A percentile compares a stretch with the other conserved stretches of the same genome.
phyloP scores from a whole-genome alignment of 2,329 filamentous ascomycete species.

The Gnomoniopsis smithogilvyi region DNA sequence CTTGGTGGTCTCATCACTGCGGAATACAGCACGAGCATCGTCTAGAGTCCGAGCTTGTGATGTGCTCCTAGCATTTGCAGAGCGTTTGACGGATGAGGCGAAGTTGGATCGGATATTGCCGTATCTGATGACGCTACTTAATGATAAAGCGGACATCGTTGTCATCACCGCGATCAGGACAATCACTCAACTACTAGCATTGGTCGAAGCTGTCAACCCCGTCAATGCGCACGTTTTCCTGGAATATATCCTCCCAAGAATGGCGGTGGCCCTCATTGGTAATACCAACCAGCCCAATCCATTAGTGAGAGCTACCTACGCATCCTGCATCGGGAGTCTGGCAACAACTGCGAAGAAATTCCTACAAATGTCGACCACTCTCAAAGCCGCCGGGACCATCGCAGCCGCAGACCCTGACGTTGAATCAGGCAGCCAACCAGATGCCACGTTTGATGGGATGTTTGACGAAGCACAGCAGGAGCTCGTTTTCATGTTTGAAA shows the following conservation, averaged over 20 bases:
- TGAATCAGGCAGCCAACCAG: slow-evolving; percentile 66
- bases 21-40: slow-evolving; percentile 85
- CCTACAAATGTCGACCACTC: slow-evolving; percentile 84
- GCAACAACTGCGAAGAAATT: slow-evolving; percentile 83
- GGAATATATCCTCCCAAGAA: slow-evolving; percentile 64
- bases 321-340: slow-evolving; percentile 84
- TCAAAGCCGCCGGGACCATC: slow-evolving; percentile 79
- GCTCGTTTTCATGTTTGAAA: slow-evolving; percentile 79
- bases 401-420: slow-evolving; percentile 74
- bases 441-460: slow-evolving; percentile 73
- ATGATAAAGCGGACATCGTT: slow-evolving; percentile 79
- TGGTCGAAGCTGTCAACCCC: slow-evolving; percentile 83
- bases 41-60: slow-evolving; percentile 88
- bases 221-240: slow-evolving; percentile 68
- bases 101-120: slow-evolving; percentile 92
- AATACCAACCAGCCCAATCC: slow-evolving; percentile 54
- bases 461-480: slow-evolving; percentile 87
- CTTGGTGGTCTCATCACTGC: slow-evolving; percentile 80
- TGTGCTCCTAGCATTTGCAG: slow-evolving; percentile 84
- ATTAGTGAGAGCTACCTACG: slow-evolving; percentile 84
- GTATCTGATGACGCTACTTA: slow-evolving; percentile 79
- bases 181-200: slow-evolving; percentile 81
- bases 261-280: slow-evolving; percentile 52
- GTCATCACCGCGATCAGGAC: slow-evolving; percentile 81
- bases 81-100: slow-evolving; percentile 88